Evolutionary conservation across 768 basidiomycete species (phyloP).

Genomic region (Leccinum fibrillosum): DNA sequence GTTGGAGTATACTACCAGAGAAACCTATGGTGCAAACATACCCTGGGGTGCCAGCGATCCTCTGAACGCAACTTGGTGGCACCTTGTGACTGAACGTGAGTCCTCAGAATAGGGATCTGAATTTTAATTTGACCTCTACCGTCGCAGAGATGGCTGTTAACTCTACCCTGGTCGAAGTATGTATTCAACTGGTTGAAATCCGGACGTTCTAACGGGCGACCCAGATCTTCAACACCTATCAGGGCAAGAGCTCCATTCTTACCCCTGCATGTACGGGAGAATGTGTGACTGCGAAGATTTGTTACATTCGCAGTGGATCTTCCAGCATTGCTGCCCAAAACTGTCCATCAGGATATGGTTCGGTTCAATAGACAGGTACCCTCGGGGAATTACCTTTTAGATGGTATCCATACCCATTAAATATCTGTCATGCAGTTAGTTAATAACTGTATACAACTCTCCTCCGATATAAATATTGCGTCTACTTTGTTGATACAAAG

Average conservation of each 20-base stretch:
- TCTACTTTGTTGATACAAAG: slow-evolving; percentile 14
- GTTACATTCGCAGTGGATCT: slow-evolving; percentile 76
- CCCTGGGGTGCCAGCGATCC: slow-evolving; percentile 65
- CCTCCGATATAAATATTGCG: slow-evolving; percentile 4
- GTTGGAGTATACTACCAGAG: slow-evolving; percentile 67
- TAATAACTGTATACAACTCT: neutral
- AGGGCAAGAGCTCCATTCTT: slow-evolving; percentile 64
- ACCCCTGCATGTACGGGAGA: slow-evolving; percentile 54
- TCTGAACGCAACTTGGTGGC: slow-evolving; percentile 83
- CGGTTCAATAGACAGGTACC: slow-evolving; percentile 44
- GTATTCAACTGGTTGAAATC: slow-evolving; percentile 14
- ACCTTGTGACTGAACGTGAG: slow-evolving; percentile 69
- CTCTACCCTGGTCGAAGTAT: slow-evolving; percentile 54
- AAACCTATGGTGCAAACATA: slow-evolving; percentile 55
- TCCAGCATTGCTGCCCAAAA: slow-evolving; percentile 56
- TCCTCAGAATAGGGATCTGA: slow-evolving; percentile 5
- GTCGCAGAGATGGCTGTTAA: slow-evolving; percentile 55
- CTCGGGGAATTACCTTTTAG: neutral
- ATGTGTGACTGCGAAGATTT: slow-evolving; percentile 67
- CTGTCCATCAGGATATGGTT: slow-evolving; percentile 62
- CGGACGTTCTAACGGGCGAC: slow-evolving; percentile 2
- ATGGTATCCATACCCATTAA: neutral
- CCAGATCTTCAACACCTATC: slow-evolving; percentile 64
- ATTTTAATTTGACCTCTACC: neutral
- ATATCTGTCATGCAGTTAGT: neutral